Conservation (phyloP, 2,329 filamentous ascomycete species). For the Westerdykella sp. region DNA sequence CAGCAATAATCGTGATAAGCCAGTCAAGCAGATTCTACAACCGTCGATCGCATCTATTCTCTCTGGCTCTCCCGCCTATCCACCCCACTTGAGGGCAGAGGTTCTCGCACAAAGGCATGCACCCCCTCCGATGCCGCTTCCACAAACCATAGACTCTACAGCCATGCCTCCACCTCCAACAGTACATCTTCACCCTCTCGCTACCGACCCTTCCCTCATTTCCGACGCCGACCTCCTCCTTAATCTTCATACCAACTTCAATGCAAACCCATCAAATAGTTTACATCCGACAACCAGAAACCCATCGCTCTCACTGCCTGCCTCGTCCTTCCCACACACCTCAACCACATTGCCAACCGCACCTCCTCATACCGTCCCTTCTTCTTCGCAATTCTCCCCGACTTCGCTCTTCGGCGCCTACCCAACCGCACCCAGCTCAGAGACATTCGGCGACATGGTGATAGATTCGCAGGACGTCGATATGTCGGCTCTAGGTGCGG, state of each 20-base stretch:
- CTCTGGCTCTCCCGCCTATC: conserved; percentile 11
- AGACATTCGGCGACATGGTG: conserved; percentile 51
- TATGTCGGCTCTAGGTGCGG: conserved; percentile 60
- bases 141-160: conserved; percentile 16
- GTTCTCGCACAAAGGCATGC: background rate
- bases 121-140: conserved; percentile 13
- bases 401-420: conserved; percentile 17
- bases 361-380: background rate
- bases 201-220: conserved; percentile 33
- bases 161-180: conserved; percentile 29
- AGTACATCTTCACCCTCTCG: conserved; percentile 15
- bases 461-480: conserved; percentile 75
- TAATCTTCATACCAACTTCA: conserved; percentile 34
- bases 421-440: conserved; percentile 12
- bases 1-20: conserved; percentile 19
- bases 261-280: conserved; percentile 8
- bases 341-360: background rate
- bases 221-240: conserved; percentile 46
- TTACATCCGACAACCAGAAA: conserved; percentile 11
- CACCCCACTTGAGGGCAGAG: conserved; percentile 11
- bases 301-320: background rate
- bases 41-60: conserved; percentile 29
- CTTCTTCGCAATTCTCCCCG: conserved; percentile 17
- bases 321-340: background rate
- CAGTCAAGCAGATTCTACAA: conserved; percentile 19